phyloP scores from a whole-genome alignment of 345 rosid species.

The Gossypium herbaceum region DNA sequence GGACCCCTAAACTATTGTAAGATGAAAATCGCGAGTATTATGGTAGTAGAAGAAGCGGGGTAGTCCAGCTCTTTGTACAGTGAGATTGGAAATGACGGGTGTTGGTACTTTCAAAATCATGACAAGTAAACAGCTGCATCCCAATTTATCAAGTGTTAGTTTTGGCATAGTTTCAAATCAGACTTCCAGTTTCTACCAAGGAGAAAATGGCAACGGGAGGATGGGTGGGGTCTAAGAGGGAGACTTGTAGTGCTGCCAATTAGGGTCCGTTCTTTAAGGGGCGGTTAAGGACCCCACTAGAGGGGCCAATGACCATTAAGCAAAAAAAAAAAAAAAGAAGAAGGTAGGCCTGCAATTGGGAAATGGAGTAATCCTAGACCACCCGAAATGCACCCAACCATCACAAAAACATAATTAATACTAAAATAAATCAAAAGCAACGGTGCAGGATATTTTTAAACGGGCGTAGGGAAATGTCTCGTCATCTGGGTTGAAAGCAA shows the following conservation, averaged over 20 bases:
- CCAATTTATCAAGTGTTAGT: background rate
- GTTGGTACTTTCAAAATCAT: background rate
- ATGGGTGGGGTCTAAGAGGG: background rate
- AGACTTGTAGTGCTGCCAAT: background rate
- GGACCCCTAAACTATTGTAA: too few species aligned
- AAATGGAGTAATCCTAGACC: background rate
- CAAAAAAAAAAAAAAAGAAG: background rate
- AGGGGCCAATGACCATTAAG: background rate
- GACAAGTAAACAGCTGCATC: background rate
- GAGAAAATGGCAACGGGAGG: too few species aligned
- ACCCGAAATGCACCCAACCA: conserved; percentile 2
- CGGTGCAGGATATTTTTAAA: background rate
- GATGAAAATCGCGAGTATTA: too few species aligned
- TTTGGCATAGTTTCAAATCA: background rate
- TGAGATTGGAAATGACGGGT: background rate
- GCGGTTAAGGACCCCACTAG: conserved; percentile 8
- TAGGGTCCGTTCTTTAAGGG: conserved; percentile 16
- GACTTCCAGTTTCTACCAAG: too few species aligned
- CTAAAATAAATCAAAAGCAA: background rate
- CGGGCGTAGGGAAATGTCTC: background rate
- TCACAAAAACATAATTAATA: too few species aligned
- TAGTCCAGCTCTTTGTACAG: too few species aligned
- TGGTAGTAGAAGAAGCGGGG: too few species aligned
- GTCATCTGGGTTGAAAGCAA: background rate
- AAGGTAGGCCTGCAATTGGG: background rate